Evolutionary conservation across 2,329 filamentous ascomycete species (phyloP).

Genomic region (Monosporascus sp.): DNA sequence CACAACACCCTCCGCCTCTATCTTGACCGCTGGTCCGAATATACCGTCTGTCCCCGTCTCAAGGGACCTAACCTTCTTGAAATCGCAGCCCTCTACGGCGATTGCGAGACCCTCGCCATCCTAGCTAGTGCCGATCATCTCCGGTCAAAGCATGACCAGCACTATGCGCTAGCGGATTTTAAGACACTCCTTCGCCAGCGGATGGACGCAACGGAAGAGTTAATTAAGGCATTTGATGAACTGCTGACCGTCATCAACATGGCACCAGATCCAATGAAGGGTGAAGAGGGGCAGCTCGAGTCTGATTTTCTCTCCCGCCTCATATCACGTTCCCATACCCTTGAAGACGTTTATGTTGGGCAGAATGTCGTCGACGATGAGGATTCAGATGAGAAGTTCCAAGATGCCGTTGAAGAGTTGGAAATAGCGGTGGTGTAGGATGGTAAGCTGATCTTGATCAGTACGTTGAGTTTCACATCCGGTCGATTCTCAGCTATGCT

Average conservation of each 20-base stretch:
- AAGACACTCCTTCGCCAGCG: constrained; percentile 2
- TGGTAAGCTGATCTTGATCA: too few relatives aligned
- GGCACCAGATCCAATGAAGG: too few relatives aligned
- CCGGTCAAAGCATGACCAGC: constrained; percentile 18
- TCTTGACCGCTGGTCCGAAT: constrained; percentile 31
- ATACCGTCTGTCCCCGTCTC: constrained; percentile 27
- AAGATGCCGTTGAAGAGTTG: too few relatives aligned
- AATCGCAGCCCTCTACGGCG: constrained; percentile 23
- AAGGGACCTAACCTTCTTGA: constrained; percentile 25
- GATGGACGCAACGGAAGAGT: constrained; percentile 4
- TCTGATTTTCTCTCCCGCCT: too few relatives aligned
- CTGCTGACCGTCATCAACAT: constrained; percentile 4
- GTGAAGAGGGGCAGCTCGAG: too few relatives aligned
- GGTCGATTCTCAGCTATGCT: too few relatives aligned
- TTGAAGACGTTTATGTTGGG: too few relatives aligned
- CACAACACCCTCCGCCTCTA: constrained; percentile 28
- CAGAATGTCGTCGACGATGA: too few relatives aligned
- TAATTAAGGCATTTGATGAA: constrained; percentile 5
- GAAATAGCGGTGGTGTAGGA: too few relatives aligned
- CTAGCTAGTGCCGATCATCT: constrained; percentile 21
- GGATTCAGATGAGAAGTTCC: too few relatives aligned
- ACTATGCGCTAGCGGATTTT: constrained; percentile 14
- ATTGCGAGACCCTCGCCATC: constrained; percentile 24
- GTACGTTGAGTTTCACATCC: too few relatives aligned
- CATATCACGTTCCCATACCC: too few relatives aligned